These are phyloP conservation scores for Aspergillus neoniger DNA, from an alignment of 2,329 filamentous ascomycete species.

Conservation along the genomic window DNA sequence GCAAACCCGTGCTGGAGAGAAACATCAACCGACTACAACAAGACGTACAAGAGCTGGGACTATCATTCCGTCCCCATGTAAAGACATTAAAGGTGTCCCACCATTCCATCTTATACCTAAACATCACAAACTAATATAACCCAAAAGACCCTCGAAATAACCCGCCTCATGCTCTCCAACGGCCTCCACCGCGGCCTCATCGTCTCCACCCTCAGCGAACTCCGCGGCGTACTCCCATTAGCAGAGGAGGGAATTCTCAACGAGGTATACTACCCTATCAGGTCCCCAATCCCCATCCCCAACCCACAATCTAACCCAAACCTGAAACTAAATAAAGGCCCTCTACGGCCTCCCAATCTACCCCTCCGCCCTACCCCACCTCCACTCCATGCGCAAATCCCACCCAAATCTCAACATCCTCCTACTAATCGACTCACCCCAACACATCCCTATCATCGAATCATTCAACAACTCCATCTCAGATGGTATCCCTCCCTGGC, in stretches of 20 bases:
- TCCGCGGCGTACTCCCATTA: conserved; percentile 42
- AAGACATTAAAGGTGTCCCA: conserved; percentile 47
- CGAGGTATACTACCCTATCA: conserved; percentile 34
- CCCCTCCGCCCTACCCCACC: conserved; percentile 34
- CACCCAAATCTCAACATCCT: conserved; percentile 32
- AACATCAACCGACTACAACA: conserved; percentile 41
- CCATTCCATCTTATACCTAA: too few species aligned
- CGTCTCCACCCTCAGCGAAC: conserved; percentile 46
- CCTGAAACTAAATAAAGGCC: conserved; percentile 20
- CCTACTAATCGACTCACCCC: conserved; percentile 38
- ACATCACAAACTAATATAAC: too few species aligned
- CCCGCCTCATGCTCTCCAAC: conserved; percentile 45
- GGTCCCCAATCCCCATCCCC: neutral
- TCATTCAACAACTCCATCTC: conserved; percentile 5
- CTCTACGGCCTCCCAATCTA: conserved; percentile 48
- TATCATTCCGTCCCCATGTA: conserved; percentile 48
- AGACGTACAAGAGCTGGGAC: conserved; percentile 43
- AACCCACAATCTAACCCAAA: neutral
- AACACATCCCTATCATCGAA: conserved; percentile 27
- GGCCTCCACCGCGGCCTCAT: conserved; percentile 43
- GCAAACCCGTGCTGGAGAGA: conserved; percentile 39
- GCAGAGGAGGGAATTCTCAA: conserved; percentile 45
- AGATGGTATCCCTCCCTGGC: conserved; percentile 14
- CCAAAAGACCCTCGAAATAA: conserved; percentile 32
- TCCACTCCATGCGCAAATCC: conserved; percentile 29